A percentile compares a stretch with the other conserved stretches of the same genome.
These are phyloP conservation scores for Echria macrotheca DNA, from an alignment of 495 filamentous ascomycete species.

Conservation along the genomic window DNA sequence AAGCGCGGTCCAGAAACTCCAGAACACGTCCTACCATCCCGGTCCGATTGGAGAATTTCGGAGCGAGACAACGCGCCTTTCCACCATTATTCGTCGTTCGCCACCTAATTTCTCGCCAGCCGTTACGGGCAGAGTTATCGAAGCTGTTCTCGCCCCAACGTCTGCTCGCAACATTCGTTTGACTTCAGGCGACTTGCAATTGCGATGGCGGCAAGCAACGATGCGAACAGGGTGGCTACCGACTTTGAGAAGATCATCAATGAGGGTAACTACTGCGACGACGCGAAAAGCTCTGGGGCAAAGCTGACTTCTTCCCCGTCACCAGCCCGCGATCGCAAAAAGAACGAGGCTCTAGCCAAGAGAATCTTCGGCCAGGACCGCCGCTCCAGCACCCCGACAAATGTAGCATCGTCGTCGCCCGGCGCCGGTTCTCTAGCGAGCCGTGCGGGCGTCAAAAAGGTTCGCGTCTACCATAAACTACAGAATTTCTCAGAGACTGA, in stretches of 20 bases:
- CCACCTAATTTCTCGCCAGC: no score
- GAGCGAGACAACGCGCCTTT: no score
- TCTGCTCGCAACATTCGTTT: no score
- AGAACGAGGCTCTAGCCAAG: constrained; percentile 65
- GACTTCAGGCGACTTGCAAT: no score
- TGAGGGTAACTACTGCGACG: constrained; percentile 49
- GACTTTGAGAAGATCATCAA: constrained; percentile 65
- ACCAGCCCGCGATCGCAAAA: constrained; percentile 65
- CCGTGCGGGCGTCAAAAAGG: constrained; percentile 70
- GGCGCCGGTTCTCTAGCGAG: constrained; percentile 63
- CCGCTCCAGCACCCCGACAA: constrained; percentile 53
- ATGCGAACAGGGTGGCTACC: constrained; percentile 39
- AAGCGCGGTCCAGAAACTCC: no score
- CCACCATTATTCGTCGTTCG: no score
- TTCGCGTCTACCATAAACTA: constrained; percentile 26
- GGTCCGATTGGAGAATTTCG: no score
- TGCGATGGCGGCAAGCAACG: constrained; percentile 35
- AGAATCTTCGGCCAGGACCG: constrained; percentile 64
- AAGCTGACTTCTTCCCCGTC: no score
- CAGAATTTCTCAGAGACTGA: constrained; percentile 5
- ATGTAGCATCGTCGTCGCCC: constrained; percentile 35
- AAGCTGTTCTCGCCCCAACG: no score
- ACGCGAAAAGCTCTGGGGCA: no score
- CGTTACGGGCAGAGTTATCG: no score
- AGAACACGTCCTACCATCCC: no score